These are phyloP conservation scores for Phaeodactylum tricornutum DNA, from an alignment of 108 stramenopile genomes.

Conservation along the genomic window DNA sequence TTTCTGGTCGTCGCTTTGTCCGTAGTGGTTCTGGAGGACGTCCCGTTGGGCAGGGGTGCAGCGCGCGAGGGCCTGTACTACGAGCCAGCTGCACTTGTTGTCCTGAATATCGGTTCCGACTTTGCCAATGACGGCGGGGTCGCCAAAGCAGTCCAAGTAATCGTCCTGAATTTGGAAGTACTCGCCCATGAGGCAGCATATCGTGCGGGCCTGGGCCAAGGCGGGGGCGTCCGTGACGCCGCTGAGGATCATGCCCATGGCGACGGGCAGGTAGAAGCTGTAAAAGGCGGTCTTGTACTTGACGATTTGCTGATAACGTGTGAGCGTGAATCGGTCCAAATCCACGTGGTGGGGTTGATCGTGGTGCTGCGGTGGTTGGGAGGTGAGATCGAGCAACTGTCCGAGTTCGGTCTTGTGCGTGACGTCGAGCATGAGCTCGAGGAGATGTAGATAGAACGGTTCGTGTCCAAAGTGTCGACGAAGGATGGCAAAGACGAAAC, in stretches of 20 bases:
- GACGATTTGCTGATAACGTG: constrained; percentile 86
- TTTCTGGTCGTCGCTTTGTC: constrained; percentile 59
- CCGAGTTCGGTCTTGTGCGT: constrained; percentile 96
- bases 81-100: constrained; percentile 98
- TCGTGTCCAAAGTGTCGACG: constrained; percentile 43
- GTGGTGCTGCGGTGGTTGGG: neutral
- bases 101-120: constrained; percentile 99
- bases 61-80: constrained; percentile 74
- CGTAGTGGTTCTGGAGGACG: constrained; percentile 76
- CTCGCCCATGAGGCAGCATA: constrained; percentile 73
- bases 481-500: constrained; percentile 81
- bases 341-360: constrained; percentile 40
- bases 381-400: constrained; percentile 83
- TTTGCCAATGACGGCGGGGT: constrained; percentile 93
- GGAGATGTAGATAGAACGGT: constrained; percentile 33
- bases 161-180: constrained; percentile 99
- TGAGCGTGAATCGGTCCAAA: constrained; percentile 68
- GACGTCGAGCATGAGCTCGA: constrained; percentile 44
- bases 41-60: constrained; percentile 38
- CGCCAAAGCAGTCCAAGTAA: constrained; percentile 95
- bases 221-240: constrained; percentile 25
- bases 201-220: constrained; percentile 26
- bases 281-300: constrained; percentile 99
- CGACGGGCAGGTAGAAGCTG: constrained; percentile 93
- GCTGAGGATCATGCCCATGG: constrained; percentile 56